Evolutionary conservation across 768 basidiomycete species (phyloP), one percentile per base, ranked within the genome.

Genomic region (Boletus sp.): DNA sequence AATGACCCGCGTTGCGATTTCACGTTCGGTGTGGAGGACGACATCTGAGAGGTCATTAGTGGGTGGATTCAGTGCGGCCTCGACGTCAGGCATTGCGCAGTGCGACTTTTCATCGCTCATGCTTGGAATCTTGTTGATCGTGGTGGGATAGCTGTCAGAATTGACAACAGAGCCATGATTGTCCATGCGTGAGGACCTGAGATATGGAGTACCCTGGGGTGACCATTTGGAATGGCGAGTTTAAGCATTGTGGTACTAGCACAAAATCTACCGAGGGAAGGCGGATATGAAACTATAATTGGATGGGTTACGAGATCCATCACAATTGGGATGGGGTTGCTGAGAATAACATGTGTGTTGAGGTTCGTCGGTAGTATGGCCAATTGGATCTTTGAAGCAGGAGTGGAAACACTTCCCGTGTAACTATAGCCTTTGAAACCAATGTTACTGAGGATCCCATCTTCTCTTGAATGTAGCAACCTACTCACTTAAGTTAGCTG

Each of bases 1-100:
- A 52, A 58, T 76, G 18, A 83, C 71, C 60, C 76, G 75, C 0
- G 79, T 79, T 53, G 70, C 78, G 39, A 81, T 75, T 52, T 79
- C 80, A 47, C 77, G 75, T 60, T 79, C 79, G 57, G 75, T 68
- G 44, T 73, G 67, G 35, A 81, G 73, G 52, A 67, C 64, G 3
- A 58, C 51, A 10, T 63, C 60, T 11, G 56, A 51, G 15, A 33
- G 42, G 24, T 64, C 55, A 37, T 58, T 56, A 7, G 41, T 45
- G 39, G 47, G 44, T 47, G 37, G 39, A 39, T 6, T 14, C 14
- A 57, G 39, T 24, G 57, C 44, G 4, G 52, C 24, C 55, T 77
- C 78, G 40, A 74, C 55, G 46, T 79, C 77, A 28, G 55, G 60
- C 12, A 71, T 71, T 47, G 50, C 49, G 39, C 62, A 68, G 24